phyloP scores from a whole-genome alignment of 805 yeast genomes.

The Aciculoconidium aculeatum region DNA sequence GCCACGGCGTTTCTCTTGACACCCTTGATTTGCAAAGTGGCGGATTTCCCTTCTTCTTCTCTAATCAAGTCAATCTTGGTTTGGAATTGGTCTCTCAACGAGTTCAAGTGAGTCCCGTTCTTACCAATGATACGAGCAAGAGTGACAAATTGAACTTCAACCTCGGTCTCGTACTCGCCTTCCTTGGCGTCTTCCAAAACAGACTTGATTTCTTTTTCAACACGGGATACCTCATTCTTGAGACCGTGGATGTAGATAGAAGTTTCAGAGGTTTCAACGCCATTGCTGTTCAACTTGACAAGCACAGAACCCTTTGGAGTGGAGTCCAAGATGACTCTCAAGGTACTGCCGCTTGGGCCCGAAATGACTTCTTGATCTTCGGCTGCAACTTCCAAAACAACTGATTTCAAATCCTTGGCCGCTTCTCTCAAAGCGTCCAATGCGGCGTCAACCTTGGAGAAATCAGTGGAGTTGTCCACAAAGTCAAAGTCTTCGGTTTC shows the following conservation, averaged over 20 bases:
- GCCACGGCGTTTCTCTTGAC: slow-evolving; percentile 71
- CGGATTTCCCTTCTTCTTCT: slow-evolving; percentile 24
- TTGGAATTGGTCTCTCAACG: slow-evolving; percentile 65
- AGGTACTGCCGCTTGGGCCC: slow-evolving; percentile 58
- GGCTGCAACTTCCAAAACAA: slow-evolving; percentile 45
- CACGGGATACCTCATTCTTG: slow-evolving; percentile 52
- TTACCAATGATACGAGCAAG: slow-evolving; percentile 85
- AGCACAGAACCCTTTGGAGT: slow-evolving; percentile 34
- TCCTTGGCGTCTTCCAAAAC: slow-evolving; percentile 53
- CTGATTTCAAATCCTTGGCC: slow-evolving; percentile 47
- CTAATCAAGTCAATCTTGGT: slow-evolving; percentile 64
- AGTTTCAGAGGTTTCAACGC: slow-evolving; percentile 34
- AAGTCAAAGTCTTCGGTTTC: slow-evolving; percentile 50
- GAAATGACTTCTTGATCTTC: slow-evolving; percentile 51
- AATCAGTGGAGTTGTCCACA: slow-evolving; percentile 41
- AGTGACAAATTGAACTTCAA: slow-evolving; percentile 60
- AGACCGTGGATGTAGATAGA: slow-evolving; percentile 67
- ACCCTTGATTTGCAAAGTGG: slow-evolving; percentile 58
- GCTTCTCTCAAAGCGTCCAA: slow-evolving; percentile 55
- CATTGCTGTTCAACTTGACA: slow-evolving; percentile 43
- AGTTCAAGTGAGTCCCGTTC: slow-evolving; percentile 69
- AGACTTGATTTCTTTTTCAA: slow-evolving; percentile 45
- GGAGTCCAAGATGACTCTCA: slow-evolving; percentile 37
- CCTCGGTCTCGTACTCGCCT: slow-evolving; percentile 39
- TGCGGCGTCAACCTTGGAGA: slow-evolving; percentile 48